Evolutionary conservation across 2,329 filamentous ascomycete genomes (phyloP).

Genomic region (Pseudogymnoascus sp.): DNA sequence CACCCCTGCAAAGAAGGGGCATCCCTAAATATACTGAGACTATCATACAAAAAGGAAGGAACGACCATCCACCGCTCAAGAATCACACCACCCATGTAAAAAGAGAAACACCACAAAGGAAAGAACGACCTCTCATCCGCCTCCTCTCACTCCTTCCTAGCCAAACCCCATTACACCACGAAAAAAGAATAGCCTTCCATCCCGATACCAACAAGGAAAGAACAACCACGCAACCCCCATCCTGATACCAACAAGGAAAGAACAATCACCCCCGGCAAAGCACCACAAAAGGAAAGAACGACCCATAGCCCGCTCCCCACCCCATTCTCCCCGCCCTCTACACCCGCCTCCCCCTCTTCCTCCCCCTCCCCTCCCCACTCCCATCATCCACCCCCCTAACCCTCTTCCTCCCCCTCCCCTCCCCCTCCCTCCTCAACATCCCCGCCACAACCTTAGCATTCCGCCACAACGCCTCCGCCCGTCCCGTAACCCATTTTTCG

Average conservation of each 20-base stretch:
- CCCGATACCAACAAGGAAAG: no score
- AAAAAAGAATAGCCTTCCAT: not conserved
- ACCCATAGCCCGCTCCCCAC: not conserved
- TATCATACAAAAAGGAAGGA: not conserved
- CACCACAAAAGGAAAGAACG: not conserved
- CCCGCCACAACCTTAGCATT: not conserved
- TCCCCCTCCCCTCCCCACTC: not conserved
- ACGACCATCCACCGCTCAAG: not conserved
- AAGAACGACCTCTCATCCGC: not conserved
- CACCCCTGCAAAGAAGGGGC: not conserved
- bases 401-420: not conserved
- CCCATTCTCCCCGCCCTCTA: no score
- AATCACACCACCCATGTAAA: not conserved
- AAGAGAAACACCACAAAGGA: not conserved
- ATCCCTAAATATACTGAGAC: not conserved
- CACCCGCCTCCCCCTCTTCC: not conserved
- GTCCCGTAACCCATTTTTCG: not conserved
- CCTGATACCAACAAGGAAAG: not conserved
- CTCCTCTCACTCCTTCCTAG: not conserved
- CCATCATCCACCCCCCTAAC: not conserved
- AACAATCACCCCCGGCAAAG: not conserved
- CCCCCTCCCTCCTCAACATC: not conserved
- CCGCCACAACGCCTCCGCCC: not conserved
- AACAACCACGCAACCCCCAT: no score
- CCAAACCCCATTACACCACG: not conserved